Base-by-base conservation (phyloP, 768 basidiomycete species). In the Butyriboletus loyo region DNA sequence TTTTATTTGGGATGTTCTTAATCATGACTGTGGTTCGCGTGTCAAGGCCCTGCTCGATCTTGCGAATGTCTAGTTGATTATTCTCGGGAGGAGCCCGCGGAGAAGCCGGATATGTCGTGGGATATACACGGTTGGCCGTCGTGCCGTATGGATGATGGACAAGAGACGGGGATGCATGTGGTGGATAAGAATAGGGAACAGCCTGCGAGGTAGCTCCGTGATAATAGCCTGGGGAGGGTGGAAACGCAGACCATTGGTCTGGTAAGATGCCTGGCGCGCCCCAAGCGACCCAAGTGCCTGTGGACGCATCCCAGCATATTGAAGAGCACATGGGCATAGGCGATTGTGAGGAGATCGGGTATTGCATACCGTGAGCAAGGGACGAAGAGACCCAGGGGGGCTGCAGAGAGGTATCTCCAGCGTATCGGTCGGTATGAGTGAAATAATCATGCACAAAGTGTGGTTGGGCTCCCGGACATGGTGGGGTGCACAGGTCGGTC, bases 1-100 rank as follows among this genome's bases (percentile, higher is more conserved):
- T 89, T 69, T 93, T 92, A 72, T 94, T 95, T 3, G 92, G 92
- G 40, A 95, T 89, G 63, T 95, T 95, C 72, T 93, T 92, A 56
- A 90, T 83, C 88, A 91, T 92, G 43, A 92, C 84, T 27, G 91
- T 92, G 31, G 89, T 90, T 30, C 91, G 77, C 32, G 85, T 90
- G 60, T 92, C 90, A 53, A 77, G 68, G 5, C 92, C 92, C 28
- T 78, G 79, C 67, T 87, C 88, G 60, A 95, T 93, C 52, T 77
- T 77, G 38, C 73, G 76, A 13, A 92, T 68, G 67, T 89, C 84
- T 25, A 95, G 66, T 59, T 77, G 75, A 62, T 87, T 86, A 54
- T 76, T 72, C 61, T 77, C 77, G 31, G 70, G 57, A 41, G 60
- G 57, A 41, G 53, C 47, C 35, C 63, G 66, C 50, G 70, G 60